These are phyloP conservation scores for Ceratobasidium theobromae DNA, from an alignment of 1,284 basidiomycete species.

Conservation along the genomic window DNA sequence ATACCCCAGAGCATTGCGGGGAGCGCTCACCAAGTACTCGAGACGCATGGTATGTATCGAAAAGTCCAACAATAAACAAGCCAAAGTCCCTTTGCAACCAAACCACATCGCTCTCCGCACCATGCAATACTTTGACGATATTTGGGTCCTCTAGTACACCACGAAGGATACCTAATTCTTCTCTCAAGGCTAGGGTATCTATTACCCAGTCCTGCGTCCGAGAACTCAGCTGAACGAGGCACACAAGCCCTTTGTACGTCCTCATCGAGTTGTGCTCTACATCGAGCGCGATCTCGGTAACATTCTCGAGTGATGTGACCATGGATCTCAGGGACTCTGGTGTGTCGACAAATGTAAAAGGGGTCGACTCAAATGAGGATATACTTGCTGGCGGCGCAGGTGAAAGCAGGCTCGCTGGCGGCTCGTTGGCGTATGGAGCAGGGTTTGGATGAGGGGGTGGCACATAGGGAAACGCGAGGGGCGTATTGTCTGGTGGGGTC, in stretches of 20 bases:
- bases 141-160: constrained; percentile 82
- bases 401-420: constrained; percentile 42
- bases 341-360: constrained; percentile 75
- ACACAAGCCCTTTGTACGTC: constrained; percentile 84
- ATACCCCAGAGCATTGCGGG: not conserved
- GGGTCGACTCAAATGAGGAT: constrained; percentile 63
- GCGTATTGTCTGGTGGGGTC: constrained; percentile 56
- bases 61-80: constrained; percentile 90
- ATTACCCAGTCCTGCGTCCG: constrained; percentile 84
- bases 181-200: constrained; percentile 77
- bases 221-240: constrained; percentile 92
- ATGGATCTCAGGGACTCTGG: constrained; percentile 58
- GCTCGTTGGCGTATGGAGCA: constrained; percentile 72
- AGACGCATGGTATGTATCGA: constrained; percentile 96
- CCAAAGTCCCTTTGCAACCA: constrained; percentile 98
- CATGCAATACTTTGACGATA: constrained; percentile 92
- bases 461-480: constrained; percentile 4
- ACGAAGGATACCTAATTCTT: constrained; percentile 64
- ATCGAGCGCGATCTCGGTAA: constrained; percentile 88
- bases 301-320: constrained; percentile 63
- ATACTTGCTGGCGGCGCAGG: constrained; percentile 50
- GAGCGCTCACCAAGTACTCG: constrained; percentile 66
- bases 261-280: constrained; percentile 91
- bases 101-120: constrained; percentile 90
- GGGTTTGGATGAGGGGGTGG: constrained; percentile 60